Conservation (phyloP, 1,284 basidiomycete genomes). For the Ceratorhiza oryzae-sativae region DNA sequence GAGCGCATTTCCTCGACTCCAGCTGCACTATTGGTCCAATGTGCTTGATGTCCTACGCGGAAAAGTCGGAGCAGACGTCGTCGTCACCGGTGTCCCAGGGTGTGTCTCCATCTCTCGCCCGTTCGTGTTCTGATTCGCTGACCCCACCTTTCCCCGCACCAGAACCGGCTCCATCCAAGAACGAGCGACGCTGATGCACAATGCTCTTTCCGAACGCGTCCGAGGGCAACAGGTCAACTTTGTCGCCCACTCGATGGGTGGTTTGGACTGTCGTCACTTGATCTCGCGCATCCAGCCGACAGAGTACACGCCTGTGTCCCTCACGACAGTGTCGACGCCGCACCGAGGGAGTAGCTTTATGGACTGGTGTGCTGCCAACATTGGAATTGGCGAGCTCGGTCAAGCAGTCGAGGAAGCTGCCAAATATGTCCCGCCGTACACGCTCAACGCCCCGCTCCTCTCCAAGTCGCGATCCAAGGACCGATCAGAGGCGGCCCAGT, state of each 20-base stretch:
- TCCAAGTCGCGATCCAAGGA: slow-evolving; percentile 45
- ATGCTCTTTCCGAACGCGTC: slow-evolving; percentile 72
- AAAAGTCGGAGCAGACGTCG: slow-evolving; percentile 88
- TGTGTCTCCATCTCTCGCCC: slow-evolving; percentile 49
- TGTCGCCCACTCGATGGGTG: slow-evolving; percentile 97
- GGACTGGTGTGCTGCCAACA: slow-evolving; percentile 96
- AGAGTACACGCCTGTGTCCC: slow-evolving; percentile 84
- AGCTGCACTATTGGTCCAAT: slow-evolving; percentile 96
- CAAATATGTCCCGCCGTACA: slow-evolving; percentile 51
- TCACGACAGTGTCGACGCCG: slow-evolving; percentile 92
- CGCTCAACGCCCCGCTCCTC: slow-evolving; percentile 57
- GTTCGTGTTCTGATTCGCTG: not conserved
- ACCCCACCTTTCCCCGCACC: slow-evolving; percentile 33
- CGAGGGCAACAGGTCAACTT: slow-evolving; percentile 85
- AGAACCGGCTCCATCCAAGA: slow-evolving; percentile 92
- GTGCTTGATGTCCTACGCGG: slow-evolving; percentile 84
- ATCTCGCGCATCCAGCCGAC: slow-evolving; percentile 85
- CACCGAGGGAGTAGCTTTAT: slow-evolving; percentile 98
- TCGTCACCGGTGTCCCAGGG: slow-evolving; percentile 95
- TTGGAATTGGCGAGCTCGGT: slow-evolving; percentile 75
- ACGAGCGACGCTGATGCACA: slow-evolving; percentile 81
- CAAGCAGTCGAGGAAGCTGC: slow-evolving; percentile 47
- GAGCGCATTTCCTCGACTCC: slow-evolving; percentile 74
- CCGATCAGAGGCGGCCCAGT: not conserved
- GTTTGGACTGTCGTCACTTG: slow-evolving; percentile 91